Conservation (phyloP, 352 stramenopile species). For the Phytophthora litchii region DNA sequence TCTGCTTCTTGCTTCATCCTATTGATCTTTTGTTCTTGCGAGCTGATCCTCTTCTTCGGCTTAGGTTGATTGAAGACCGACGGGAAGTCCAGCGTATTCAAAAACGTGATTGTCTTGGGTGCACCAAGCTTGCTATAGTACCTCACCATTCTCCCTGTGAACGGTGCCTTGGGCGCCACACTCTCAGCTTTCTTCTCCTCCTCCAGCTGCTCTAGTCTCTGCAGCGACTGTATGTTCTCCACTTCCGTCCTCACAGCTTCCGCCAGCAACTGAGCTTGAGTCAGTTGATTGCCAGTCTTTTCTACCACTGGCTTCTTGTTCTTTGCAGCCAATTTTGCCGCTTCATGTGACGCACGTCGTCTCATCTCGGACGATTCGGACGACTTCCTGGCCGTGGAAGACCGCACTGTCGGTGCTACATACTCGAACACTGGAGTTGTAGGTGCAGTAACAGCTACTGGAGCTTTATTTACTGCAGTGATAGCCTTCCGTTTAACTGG, state of each 20-base stretch:
- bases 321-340: constrained; percentile 46
- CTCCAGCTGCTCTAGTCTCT: constrained; percentile 76
- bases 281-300: constrained; percentile 62
- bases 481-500: constrained; percentile 19
- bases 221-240: constrained; percentile 81
- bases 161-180: constrained; percentile 69
- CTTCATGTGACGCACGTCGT: constrained; percentile 56
- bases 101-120: constrained; percentile 84
- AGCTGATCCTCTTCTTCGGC: constrained; percentile 60
- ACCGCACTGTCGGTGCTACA: constrained; percentile 50
- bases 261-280: constrained; percentile 67
- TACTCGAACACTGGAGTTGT: constrained; percentile 25
- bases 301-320: constrained; percentile 33
- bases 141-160: constrained; percentile 70
- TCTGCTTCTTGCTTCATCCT: constrained; percentile 37
- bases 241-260: constrained; percentile 83
- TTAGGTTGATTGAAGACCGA: constrained; percentile 68
- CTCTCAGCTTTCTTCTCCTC: constrained; percentile 83
- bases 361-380: constrained; percentile 67
- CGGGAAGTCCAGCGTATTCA: constrained; percentile 73
- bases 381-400: constrained; percentile 65
- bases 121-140: constrained; percentile 67
- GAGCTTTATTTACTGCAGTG: background rate
- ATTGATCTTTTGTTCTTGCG: constrained; percentile 38
- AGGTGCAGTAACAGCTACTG: constrained; percentile 7